These are phyloP conservation scores for Arachis hypogaea DNA, from an alignment of 306 rosid species.

Conservation along the genomic window DNA sequence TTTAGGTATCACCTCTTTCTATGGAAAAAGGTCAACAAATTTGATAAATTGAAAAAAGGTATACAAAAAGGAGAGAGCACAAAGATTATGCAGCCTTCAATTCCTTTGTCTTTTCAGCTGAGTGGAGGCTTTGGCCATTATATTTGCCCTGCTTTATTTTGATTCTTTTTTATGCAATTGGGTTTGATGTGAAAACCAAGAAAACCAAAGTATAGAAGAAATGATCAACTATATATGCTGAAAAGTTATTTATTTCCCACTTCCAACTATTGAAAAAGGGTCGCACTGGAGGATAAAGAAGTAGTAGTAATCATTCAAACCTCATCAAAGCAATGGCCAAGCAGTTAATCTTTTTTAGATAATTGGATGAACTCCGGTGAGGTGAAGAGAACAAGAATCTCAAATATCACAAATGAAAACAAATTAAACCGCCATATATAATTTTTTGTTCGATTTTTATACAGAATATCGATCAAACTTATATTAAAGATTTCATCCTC, in stretches of 20 bases:
- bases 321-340: neutral
- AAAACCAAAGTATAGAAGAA: constrained; percentile 23
- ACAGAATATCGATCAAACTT: no score
- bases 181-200: constrained; percentile 35
- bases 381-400: no score
- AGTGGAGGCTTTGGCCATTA: constrained; percentile 36
- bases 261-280: constrained; percentile 21
- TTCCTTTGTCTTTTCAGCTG: constrained; percentile 41
- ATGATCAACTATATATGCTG: neutral
- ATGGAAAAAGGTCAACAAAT: constrained; percentile 17
- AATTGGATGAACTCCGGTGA: no score
- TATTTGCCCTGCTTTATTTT: constrained; percentile 17
- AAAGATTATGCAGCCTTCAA: constrained; percentile 20
- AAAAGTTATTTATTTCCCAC: constrained; percentile 28
- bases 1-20: constrained; percentile 27
- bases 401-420: no score
- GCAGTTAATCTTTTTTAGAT: neutral
- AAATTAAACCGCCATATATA: no score
- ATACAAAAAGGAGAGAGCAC: constrained; percentile 34
- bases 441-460: no score
- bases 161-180: constrained; percentile 33
- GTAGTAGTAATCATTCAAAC: neutral
- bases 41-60: constrained; percentile 34
- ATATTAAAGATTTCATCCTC: no score
- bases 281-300: constrained; percentile 22